Evolutionary conservation across 805 yeast species (phyloP), one percentile per base, ranked within the genome.

Genomic region (Maudiozyma turicensis): DNA sequence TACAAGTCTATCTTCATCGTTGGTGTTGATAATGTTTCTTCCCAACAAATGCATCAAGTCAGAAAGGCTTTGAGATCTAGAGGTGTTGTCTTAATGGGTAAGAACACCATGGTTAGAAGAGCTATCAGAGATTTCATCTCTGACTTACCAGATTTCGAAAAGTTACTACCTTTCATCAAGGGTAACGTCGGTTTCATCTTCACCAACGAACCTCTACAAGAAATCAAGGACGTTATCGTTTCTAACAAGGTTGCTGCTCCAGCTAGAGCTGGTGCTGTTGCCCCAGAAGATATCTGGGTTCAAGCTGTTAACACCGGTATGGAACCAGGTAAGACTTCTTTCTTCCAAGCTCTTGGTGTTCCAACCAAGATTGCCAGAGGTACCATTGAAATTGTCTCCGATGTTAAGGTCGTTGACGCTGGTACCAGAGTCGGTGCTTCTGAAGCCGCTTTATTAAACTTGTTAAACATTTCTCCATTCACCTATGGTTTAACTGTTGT

Each of bases 361-460:
- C 99, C 99, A 83, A 93, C 99, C 87, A 93, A 93, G 95, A 93
- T 93, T 89, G 93, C 96, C 77, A 90, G 99, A 86, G 99, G 99
- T 93, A 89, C 96, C 78, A 93, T 93, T 84, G 99, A 93, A 81
- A 93, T 93, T 77, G 89, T 88, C 74, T 76, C 85, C 66, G 99
- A 93, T 72, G 95, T 93, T 69, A 86, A 86, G 81, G 96, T 93
- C 72, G 95, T 90, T 70, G 81, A 77, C 58, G 82, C 84, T 58
- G 86, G 87, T 69, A 69, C 70, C 72, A 87, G 78, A 77, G 99
- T 93, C 69, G 99, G 99, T 80, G 95, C 91, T 68, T 93, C 99
- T 67, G 99, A 93, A 82, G 98, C 99, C 65, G 72, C 96, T 64
- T 81, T 93, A 77, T 85, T 93, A 74, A 93, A 93, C 89, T 87